These are phyloP conservation scores for Antrodiella citrinella DNA, from an alignment of 768 basidiomycete species.

Conservation along the genomic window DNA sequence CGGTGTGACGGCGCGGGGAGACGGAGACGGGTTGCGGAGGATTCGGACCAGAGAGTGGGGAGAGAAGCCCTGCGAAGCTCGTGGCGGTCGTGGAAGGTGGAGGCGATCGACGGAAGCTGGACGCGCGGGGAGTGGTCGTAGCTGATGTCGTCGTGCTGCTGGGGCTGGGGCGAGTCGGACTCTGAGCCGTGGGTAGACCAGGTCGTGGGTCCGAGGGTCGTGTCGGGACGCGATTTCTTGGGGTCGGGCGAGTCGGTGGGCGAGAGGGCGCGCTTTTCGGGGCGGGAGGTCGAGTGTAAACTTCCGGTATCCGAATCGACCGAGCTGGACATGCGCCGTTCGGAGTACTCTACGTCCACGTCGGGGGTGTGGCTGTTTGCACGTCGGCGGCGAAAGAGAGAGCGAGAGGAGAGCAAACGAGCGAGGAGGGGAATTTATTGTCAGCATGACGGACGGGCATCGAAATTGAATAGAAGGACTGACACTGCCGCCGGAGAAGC, in stretches of 20 bases:
- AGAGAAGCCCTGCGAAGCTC: constrained; percentile 58
- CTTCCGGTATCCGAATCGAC: constrained; percentile 64
- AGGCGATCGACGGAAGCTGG: constrained; percentile 69
- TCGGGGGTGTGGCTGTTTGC: constrained; percentile 24
- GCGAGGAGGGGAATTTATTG: background rate
- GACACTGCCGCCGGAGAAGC: constrained; percentile 27
- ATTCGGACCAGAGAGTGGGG: constrained; percentile 50
- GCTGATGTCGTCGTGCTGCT: constrained; percentile 31
- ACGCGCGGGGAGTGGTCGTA: constrained; percentile 39
- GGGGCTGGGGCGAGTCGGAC: too few relatives aligned
- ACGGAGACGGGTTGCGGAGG: constrained; percentile 36
- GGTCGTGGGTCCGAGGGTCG: too few relatives aligned
- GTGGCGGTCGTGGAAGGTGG: constrained; percentile 53
- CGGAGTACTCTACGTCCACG: constrained; percentile 48
- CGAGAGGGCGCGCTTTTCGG: constrained; percentile 52
- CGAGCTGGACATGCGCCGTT: constrained; percentile 73
- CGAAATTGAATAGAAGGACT: too few relatives aligned
- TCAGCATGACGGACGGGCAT: too few relatives aligned
- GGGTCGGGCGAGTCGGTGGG: constrained; percentile 40
- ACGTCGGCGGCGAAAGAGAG: too few relatives aligned
- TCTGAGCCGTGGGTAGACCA: too few relatives aligned
- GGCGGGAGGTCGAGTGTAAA: constrained; percentile 46
- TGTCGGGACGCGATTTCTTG: constrained; percentile 41
- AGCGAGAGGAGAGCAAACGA: constrained; percentile 1
- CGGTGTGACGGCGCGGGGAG: constrained; percentile 49